These are phyloP conservation scores for Musa balbisiana DNA, from an alignment of 202 grass and related monocot genomes.

Conservation along the genomic window DNA sequence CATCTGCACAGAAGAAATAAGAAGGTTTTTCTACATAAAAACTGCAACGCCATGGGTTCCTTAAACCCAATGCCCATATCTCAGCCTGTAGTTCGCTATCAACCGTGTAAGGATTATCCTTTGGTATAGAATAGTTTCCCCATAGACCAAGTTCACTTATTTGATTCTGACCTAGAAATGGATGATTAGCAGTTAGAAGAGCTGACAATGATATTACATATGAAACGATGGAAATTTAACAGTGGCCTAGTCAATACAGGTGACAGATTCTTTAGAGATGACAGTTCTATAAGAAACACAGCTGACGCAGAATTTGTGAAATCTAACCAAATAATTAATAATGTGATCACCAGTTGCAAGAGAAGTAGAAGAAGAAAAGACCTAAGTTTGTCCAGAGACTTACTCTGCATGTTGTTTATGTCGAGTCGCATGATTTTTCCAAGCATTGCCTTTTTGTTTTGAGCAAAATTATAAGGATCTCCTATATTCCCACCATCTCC, in stretches of 20 bases:
- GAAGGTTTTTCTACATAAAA: constrained; percentile 55
- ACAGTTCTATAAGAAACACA: no score
- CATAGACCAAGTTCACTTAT: constrained; percentile 52
- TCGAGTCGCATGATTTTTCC: constrained; percentile 96
- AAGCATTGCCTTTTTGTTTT: constrained; percentile 87
- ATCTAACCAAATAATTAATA: no score
- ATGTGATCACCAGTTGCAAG: not conserved
- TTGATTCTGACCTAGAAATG: constrained; percentile 48
- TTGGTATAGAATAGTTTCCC: constrained; percentile 84
- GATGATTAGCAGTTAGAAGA: not conserved
- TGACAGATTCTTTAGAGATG: no score
- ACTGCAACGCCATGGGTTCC: constrained; percentile 68
- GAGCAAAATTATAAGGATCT: constrained; percentile 87
- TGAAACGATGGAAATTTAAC: no score
- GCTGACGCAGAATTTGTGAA: no score
- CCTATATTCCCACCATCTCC: constrained; percentile 84
- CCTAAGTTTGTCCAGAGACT: constrained; percentile 21
- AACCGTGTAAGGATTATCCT: constrained; percentile 69
- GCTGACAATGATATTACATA: no score
- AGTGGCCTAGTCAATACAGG: no score
- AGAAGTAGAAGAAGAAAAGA: not conserved
- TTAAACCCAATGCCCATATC: constrained; percentile 57
- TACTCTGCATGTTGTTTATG: constrained; percentile 60
- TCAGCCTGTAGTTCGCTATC: constrained; percentile 46
- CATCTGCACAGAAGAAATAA: constrained; percentile 70